Conservation (phyloP, 2,329 filamentous ascomycete species). For the Fusarium euwallaceae region DNA sequence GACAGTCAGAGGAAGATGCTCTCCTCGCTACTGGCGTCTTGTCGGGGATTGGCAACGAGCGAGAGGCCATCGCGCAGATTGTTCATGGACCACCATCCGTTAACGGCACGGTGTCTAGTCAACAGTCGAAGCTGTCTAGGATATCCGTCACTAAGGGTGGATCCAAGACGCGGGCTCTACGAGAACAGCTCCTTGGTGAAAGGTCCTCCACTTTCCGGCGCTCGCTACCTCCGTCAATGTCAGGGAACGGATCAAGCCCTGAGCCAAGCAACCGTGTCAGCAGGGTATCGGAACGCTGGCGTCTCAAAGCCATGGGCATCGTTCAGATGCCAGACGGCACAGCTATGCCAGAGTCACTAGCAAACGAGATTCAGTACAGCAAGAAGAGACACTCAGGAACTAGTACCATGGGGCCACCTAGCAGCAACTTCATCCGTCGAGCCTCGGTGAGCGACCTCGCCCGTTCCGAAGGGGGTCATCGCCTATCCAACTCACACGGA, state of each 20-base stretch:
- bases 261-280: conserved; percentile 49
- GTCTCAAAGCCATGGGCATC: conserved; percentile 64
- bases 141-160: conserved; percentile 43
- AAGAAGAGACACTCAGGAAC: conserved; percentile 56
- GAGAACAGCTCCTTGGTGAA: conserved; percentile 51
- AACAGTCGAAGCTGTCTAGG: conserved; percentile 34
- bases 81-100: conserved; percentile 47
- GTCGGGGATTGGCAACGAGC: conserved; percentile 56
- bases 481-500: conserved; percentile 42
- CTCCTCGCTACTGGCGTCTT: conserved; percentile 59
- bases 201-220: conserved; percentile 52
- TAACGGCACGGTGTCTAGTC: conserved; percentile 38
- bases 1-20: conserved; percentile 53
- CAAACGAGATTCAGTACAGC: conserved; percentile 58
- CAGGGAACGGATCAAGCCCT: conserved; percentile 43
- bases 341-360: conserved; percentile 65
- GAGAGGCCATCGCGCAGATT: conserved; percentile 52
- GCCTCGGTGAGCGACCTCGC: conserved; percentile 43
- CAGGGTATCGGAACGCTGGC: conserved; percentile 60
- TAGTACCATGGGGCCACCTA: conserved; percentile 47
- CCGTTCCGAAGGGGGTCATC: conserved; percentile 32
- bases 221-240: conserved; percentile 55
- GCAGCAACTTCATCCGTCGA: conserved; percentile 33
- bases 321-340: conserved; percentile 67
- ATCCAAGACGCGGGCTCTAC: conserved; percentile 55